Base-by-base conservation (phyloP, 192 early-diverging fungal species). In the Coemansia sp. region DNA sequence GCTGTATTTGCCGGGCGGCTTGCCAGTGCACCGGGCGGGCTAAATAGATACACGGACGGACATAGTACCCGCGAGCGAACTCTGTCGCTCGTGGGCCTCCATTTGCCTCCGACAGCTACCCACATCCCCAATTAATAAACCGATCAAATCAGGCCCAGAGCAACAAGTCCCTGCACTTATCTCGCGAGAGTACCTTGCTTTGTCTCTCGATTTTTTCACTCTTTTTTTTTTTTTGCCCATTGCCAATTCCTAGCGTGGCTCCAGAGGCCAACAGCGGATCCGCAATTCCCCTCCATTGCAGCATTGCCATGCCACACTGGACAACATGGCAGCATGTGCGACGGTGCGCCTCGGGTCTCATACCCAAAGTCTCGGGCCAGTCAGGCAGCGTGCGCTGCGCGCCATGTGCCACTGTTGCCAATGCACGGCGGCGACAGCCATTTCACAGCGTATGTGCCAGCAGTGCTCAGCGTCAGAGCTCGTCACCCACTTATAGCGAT, bases 51-150 rank as follows among this genome's bases (percentile, higher is more conserved):
- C 56, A 37, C 35, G 73, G 79, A 76, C 63, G 73, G 60, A 24
- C 79, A 76, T 82, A 82, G 79, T 82, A 76, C 70, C 74, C 66
- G 35, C n/a, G 45, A 43, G 64, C 56, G 59, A 56, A 42, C 43
- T 42, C 68, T 59, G 45, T 82, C 56, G 64, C 64, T 12, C 51
- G 15, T 53, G 64, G 74, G 71, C 79, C 79, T 82, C 79, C 79
- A 76, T 64, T 71, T 67, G 32, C 68, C 71, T 77, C 79, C 71
- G 51, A 76, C 74, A 76, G 17, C 35, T 11, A 3, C 22, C 6
- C 37, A 35, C 15, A 2, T 8, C 39, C 17, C 35, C 9, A 59
- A 36, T 14, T 7, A 15, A 46, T 14, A 60, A 11, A 39, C 54
- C 19, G 35, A 58, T 31, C 27, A 58, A 36, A 58, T 36, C 15